Evolutionary conservation across 2,329 filamentous ascomycete species (phyloP), one percentile per base, ranked within the genome.

Genomic region (Epichloe amarillans): DNA sequence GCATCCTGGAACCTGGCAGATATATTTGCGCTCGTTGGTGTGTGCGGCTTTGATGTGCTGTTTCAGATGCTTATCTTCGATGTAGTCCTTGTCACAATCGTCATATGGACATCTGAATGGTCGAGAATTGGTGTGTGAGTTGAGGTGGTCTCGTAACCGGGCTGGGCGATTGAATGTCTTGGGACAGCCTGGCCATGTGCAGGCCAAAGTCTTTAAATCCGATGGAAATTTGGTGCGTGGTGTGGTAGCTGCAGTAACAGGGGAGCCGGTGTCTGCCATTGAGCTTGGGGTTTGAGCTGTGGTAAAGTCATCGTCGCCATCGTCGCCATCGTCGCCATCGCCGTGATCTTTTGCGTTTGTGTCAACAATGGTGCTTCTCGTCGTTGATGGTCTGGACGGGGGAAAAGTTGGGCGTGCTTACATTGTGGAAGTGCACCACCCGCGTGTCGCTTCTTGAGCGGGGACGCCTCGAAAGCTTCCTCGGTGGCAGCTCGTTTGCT

Each of bases 81-180:
- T 78, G 64, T 95, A 97, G 41, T 83, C 78, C 70, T 95, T 96
- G 60, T 80, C 79, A 62, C 91, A 97, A 41, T 69, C 82, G 5
- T 75, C 69, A 54, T 84, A 76, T 2, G 74, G 71, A 62, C 91
- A 97, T 39, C 75, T 73, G 65, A 86, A 94, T 0, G 88, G 82
- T 1, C 90, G 81, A 58, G 91, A 86, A 58, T 91, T 88, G 49
- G 81, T 91, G 65, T 97, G 91, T 1, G 86, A 89, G 55, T 88
- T 79, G 23, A 91, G 69, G 61, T 97, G 91, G 52, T 87, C 82
- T 53, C 84, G 75, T 4, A 96, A 75, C 30, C 88, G 81, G 36
- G 85, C 85, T 1, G 88, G 89, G 3, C 91, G 83, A 65, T 95
- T 95, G 72, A 93, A 97, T 6, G 83, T 82, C 69, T 94, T 94